Conservation (phyloP, 805 yeast genomes). For the Myxozyma neglecta region DNA sequence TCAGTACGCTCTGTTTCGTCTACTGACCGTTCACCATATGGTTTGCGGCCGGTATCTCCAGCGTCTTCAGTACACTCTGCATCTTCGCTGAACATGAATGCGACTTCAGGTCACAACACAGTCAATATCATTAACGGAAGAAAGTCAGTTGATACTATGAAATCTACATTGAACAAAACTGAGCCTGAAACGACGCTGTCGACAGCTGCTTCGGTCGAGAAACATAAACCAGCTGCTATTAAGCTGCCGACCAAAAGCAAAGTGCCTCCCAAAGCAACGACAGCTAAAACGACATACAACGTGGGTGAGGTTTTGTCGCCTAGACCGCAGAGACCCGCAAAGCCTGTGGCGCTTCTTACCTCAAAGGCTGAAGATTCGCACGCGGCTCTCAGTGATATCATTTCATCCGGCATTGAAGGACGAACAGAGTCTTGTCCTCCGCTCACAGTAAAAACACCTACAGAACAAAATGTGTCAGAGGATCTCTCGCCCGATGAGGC, state of each 20-base stretch:
- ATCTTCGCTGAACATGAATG: background rate
- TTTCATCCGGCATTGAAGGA: background rate
- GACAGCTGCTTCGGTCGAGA: background rate
- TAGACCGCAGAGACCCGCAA: conserved; percentile 2
- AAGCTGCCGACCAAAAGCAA: background rate
- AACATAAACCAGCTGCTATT: background rate
- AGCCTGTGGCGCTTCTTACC: background rate
- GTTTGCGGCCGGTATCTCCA: background rate
- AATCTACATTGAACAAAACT: background rate
- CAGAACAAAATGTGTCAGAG: background rate
- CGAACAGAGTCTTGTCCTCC: background rate
- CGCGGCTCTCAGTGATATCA: background rate
- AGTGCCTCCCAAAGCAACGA: background rate
- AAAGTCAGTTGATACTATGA: background rate
- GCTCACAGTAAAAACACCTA: background rate
- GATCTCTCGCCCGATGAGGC: background rate
- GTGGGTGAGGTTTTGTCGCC: conserved; percentile 1
- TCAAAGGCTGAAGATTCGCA: background rate
- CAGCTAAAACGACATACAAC: background rate
- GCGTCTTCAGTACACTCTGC: background rate
- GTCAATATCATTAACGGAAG: background rate
- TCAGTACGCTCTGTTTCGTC: background rate
- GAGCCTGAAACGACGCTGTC: background rate
- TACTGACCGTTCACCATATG: background rate
- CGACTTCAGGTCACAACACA: background rate